Conservation (phyloP, 2,329 filamentous ascomycete genomes). For the Alternaria gaisen region DNA sequence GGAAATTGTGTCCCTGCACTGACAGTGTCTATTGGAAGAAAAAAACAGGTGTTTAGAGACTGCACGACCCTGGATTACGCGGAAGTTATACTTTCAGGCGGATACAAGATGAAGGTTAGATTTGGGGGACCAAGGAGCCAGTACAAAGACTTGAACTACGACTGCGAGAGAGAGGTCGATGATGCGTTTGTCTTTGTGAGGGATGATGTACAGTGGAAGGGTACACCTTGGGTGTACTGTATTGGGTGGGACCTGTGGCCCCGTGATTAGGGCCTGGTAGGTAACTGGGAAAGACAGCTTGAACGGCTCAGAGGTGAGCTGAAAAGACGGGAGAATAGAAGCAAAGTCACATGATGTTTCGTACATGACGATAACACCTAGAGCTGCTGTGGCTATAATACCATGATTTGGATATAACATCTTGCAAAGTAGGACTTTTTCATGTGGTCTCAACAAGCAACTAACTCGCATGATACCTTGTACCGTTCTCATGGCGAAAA, state of each 20-base stretch:
- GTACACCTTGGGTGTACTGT: neutral
- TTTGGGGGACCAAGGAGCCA: neutral
- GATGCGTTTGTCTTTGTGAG: neutral
- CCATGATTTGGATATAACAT: too few relatives aligned
- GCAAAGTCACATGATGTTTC: accelerated
- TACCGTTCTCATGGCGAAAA: neutral
- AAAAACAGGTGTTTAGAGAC: neutral
- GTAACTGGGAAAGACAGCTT: neutral
- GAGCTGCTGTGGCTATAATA: neutral
- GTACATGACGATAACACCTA: neutral
- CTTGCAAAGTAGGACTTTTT: neutral
- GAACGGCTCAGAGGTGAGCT: neutral
- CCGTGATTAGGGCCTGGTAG: neutral
- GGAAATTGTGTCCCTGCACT: neutral
- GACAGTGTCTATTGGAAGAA: neutral
- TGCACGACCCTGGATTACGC: neutral
- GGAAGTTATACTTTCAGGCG: neutral
- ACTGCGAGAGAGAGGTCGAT: neutral
- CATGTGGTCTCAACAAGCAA: neutral
- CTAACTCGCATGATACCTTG: neutral
- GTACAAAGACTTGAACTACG: neutral
- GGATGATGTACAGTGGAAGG: neutral
- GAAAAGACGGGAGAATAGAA: neutral
- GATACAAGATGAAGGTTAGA: neutral
- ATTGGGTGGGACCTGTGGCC: too few relatives aligned